Conservation (phyloP, 2,329 filamentous ascomycete species). For the Pestalotiopsis sp. region DNA sequence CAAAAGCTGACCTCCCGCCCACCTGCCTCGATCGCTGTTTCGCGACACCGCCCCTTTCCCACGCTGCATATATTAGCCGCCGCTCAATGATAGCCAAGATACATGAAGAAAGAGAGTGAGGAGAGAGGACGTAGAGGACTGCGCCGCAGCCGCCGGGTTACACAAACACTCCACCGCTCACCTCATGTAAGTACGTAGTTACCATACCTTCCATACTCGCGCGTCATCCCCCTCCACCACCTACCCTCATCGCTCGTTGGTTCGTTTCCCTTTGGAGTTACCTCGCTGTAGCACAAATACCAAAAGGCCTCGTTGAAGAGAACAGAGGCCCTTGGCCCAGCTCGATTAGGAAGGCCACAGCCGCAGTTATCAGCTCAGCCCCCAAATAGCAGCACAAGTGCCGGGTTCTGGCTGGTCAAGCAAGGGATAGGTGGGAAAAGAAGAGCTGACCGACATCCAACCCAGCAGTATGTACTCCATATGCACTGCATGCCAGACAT, state of each 20-base stretch:
- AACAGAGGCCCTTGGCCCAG: not conserved
- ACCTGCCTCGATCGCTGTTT: not conserved
- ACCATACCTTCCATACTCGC: not conserved
- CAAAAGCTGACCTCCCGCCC: not conserved
- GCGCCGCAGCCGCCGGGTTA: not conserved
- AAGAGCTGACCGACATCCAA: not conserved
- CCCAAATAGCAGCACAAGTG: not conserved
- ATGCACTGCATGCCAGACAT: not conserved
- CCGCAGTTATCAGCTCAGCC: not conserved
- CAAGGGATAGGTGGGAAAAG: not conserved
- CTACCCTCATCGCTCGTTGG: no score
- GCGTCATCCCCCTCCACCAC: not conserved
- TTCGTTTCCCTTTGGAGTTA: not conserved
- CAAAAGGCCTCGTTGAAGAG: not conserved
- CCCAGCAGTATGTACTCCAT: not conserved
- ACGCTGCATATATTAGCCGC: not conserved
- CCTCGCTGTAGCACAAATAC: not conserved
- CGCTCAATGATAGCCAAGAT: not conserved
- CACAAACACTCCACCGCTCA: not conserved
- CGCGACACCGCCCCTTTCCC: not conserved
- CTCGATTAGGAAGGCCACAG: not conserved
- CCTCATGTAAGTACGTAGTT: not conserved
- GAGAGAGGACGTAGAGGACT: not conserved
- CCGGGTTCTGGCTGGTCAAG: not conserved
- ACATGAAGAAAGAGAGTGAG: not conserved